Evolutionary conservation across 2,329 filamentous ascomycete species (phyloP).

Genomic region (Talaromyces marneffei): DNA sequence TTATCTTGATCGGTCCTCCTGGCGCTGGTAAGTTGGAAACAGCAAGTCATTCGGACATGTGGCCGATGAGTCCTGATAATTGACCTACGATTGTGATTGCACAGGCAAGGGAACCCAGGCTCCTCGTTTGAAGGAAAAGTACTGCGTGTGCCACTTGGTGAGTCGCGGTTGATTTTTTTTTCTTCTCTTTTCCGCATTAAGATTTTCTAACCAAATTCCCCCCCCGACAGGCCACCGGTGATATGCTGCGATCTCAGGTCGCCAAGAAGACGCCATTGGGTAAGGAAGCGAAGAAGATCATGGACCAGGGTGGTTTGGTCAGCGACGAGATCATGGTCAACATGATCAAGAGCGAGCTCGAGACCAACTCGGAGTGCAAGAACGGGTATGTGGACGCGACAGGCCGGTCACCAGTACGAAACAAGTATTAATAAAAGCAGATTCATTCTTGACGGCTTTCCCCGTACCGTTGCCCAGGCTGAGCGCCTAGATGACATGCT

Average conservation of each 20-base stretch:
- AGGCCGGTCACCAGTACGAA: not conserved
- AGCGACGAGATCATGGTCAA: constrained; percentile 99
- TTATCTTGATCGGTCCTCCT: constrained; percentile 96
- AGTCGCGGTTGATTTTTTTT: constrained; percentile 29
- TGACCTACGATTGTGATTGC: constrained; percentile 11
- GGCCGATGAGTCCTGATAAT: constrained; percentile 17
- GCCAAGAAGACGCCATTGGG: constrained; percentile 94
- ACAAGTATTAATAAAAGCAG: constrained; percentile 28
- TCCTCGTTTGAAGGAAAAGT: constrained; percentile 96
- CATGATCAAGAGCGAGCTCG: constrained; percentile 98
- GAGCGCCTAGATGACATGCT: constrained; percentile 95
- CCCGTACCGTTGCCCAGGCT: constrained; percentile 90
- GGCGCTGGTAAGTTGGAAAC: constrained; percentile 67
- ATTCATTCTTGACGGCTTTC: constrained; percentile 98
- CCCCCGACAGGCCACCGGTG: constrained; percentile 73
- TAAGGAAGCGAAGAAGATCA: constrained; percentile 98
- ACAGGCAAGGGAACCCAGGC: constrained; percentile 98
- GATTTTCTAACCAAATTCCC: constrained; percentile 12
- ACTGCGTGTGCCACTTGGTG: constrained; percentile 94
- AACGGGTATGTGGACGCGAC: constrained; percentile 61
- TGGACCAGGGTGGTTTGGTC: constrained; percentile 96
- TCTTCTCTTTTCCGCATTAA: not conserved
- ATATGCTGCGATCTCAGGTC: constrained; percentile 98
- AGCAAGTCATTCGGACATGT: not conserved
- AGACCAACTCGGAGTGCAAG: constrained; percentile 90